Conservation (phyloP, 2,329 filamentous ascomycete species). For the Fonsecaea erecta region DNA sequence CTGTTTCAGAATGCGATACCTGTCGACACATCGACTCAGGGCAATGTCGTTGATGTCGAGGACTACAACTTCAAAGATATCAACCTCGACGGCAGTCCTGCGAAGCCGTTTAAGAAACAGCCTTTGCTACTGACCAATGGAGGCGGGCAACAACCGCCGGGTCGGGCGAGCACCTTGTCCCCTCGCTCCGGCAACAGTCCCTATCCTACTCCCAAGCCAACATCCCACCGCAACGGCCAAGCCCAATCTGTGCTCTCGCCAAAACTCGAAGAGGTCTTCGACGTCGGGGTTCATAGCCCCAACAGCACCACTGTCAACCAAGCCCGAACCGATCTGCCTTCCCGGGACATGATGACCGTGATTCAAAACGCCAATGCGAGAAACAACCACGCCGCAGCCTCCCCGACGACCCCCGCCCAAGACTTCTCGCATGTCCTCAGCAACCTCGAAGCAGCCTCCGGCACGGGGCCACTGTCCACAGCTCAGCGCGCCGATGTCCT, state of each 20-base stretch:
- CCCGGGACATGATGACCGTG: conserved; percentile 55
- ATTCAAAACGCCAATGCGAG: conserved; percentile 54
- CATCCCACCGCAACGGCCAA: conserved; percentile 6
- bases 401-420: conserved; percentile 44
- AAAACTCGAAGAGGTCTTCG: conserved; percentile 52
- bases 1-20: conserved; percentile 76
- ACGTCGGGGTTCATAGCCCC: conserved; percentile 38
- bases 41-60: conserved; percentile 67
- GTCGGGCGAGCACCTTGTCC: conserved; percentile 46
- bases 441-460: conserved; percentile 49
- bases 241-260: conserved; percentile 37
- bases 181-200: conserved; percentile 41
- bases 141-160: conserved; percentile 34
- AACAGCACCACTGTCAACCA: conserved; percentile 15
- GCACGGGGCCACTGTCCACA: conserved; percentile 50
- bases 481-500: conserved; percentile 55
- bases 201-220: conserved; percentile 20
- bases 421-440: conserved; percentile 54
- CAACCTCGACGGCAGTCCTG: conserved; percentile 39
- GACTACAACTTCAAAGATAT: conserved; percentile 53
- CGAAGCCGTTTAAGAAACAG: conserved; percentile 52
- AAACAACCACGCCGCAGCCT: conserved; percentile 39
- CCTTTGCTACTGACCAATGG: conserved; percentile 54
- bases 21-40: conserved; percentile 58
- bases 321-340: conserved; percentile 37